Conservation (phyloP, 75 land plant species). For the Cryptomeria japonica region DNA sequence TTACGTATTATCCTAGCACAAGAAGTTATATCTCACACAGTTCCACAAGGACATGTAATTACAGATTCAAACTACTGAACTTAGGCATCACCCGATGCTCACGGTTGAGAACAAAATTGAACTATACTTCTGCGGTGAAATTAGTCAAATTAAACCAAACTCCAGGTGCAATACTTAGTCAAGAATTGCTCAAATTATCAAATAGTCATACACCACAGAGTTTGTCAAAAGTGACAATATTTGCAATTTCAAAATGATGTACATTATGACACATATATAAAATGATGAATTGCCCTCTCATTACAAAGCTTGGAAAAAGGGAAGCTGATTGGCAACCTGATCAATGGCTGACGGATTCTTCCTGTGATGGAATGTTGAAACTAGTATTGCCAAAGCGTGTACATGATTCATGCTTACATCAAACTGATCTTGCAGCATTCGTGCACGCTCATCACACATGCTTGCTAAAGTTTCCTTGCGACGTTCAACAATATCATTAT, state of each 20-base stretch:
- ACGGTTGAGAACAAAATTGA: background rate
- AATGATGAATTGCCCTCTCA: background rate
- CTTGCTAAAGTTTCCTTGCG: slow-evolving; percentile 33
- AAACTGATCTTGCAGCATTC: slow-evolving; percentile 59
- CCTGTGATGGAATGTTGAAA: slow-evolving; percentile 44
- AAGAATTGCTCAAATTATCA: background rate
- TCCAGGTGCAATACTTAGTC: background rate
- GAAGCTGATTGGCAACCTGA: slow-evolving; percentile 28
- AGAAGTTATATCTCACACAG: background rate
- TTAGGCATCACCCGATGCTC: background rate
- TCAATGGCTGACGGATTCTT: slow-evolving; percentile 42
- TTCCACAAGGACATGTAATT: background rate
- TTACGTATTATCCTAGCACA: background rate
- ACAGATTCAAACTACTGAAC: background rate
- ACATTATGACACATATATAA: background rate
- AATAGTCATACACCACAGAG: background rate
- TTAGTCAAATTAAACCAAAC: background rate
- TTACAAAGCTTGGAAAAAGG: background rate
- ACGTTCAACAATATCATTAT: slow-evolving; percentile 12
- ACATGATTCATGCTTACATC: slow-evolving; percentile 56
- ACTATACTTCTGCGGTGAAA: background rate
- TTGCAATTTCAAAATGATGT: background rate
- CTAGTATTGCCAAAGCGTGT: slow-evolving; percentile 45
- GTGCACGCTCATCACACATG: slow-evolving; percentile 58
- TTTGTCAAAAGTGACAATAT: background rate